Evolutionary conservation across 1,284 basidiomycete genomes (phyloP).

Genomic region (Hymenochaete sp.): DNA sequence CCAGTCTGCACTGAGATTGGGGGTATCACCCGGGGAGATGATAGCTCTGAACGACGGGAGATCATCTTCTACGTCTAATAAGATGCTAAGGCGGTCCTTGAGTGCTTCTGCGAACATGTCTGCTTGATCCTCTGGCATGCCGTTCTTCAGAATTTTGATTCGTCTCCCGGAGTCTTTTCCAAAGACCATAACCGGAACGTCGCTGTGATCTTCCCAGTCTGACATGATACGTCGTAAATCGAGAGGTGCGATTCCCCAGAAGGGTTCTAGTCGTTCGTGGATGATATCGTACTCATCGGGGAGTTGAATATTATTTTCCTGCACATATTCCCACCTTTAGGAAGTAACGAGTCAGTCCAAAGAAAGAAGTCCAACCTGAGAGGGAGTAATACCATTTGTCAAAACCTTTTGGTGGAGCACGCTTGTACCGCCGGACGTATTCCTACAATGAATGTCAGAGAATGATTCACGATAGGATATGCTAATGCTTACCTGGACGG

Average conservation of each 20-base stretch:
- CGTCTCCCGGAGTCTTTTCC: conserved; percentile 16
- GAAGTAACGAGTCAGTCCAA: background rate
- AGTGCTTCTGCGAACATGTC: conserved; percentile 9
- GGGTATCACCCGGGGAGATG: conserved; percentile 41
- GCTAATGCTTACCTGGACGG: too few species aligned
- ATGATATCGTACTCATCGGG: conserved; percentile 28
- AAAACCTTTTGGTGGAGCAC: conserved; percentile 45
- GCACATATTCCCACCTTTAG: conserved; percentile 21
- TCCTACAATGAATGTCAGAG: too few species aligned
- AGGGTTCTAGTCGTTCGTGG: conserved; percentile 22
- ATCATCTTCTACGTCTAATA: conserved; percentile 31
- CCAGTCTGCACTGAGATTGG: conserved; percentile 35
- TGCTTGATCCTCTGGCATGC: conserved; percentile 15
- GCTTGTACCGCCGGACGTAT: conserved; percentile 42
- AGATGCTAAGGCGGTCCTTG: conserved; percentile 24
- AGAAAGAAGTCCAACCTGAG: conserved; percentile 16
- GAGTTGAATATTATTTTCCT: conserved; percentile 28
- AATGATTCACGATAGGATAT: too few species aligned
- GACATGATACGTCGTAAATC: conserved; percentile 18
- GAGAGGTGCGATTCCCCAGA: conserved; percentile 22
- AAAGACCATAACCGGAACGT: conserved; percentile 20
- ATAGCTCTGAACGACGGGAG: conserved; percentile 37
- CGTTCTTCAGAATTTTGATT: conserved; percentile 17
- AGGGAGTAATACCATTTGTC: conserved; percentile 34
- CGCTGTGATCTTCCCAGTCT: conserved; percentile 19